These are phyloP conservation scores for Quercus mongolica DNA, from an alignment of 306 rosid species.

Conservation along the genomic window DNA sequence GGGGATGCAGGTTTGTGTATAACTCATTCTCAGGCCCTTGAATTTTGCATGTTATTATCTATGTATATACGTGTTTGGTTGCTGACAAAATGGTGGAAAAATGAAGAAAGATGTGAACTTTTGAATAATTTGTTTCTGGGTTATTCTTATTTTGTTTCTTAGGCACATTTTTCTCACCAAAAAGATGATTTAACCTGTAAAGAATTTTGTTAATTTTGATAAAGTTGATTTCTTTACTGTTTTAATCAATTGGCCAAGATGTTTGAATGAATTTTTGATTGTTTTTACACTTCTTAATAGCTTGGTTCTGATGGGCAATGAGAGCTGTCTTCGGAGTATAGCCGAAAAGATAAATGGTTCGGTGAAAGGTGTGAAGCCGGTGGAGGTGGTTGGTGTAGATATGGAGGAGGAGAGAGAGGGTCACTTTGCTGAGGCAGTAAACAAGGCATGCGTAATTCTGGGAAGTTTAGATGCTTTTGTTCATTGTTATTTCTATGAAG, in stretches of 20 bases:
- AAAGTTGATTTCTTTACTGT: too few relatives aligned
- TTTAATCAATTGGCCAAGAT: not conserved
- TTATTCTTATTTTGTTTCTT: not conserved
- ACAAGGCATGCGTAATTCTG: constrained; percentile 52
- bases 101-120: not conserved
- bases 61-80: not conserved
- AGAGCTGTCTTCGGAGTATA: constrained; percentile 29
- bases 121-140: not conserved
- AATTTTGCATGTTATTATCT: not conserved
- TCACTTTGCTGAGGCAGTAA: constrained; percentile 51
- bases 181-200: not conserved
- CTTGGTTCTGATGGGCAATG: constrained; percentile 77
- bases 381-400: constrained; percentile 57
- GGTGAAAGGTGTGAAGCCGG: constrained; percentile 18
- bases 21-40: not conserved
- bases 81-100: not conserved
- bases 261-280: not conserved
- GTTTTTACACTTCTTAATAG: constrained; percentile 25
- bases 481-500: constrained; percentile 70
- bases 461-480: constrained; percentile 76
- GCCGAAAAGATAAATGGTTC: constrained; percentile 34
- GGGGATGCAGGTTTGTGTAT: constrained; percentile 76
- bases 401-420: constrained; percentile 56
- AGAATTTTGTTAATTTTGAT: too few relatives aligned
- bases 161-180: not conserved